Conservation (phyloP, 139 green algal genomes). For the Ulvella scutata region DNA sequence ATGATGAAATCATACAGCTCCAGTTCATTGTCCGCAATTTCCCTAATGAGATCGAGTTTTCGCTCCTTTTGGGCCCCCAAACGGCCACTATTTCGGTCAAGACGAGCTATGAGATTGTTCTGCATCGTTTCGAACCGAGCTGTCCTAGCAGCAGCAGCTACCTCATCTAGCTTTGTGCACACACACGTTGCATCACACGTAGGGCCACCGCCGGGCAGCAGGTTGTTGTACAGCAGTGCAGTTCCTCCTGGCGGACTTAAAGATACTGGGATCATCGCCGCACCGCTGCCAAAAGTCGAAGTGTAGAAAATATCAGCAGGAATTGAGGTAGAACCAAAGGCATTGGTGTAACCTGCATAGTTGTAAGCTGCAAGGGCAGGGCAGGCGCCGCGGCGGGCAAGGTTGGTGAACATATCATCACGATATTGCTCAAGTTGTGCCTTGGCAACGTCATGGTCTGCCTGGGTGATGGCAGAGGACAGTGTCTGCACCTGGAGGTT, state of each 20-base stretch:
- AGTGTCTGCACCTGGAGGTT: not conserved
- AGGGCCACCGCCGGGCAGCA: not conserved
- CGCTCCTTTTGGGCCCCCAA: not conserved
- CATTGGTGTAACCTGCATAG: not conserved
- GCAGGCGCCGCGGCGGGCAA: not conserved
- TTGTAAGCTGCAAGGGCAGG: not conserved
- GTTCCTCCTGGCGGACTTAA: not conserved
- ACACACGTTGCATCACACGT: not conserved
- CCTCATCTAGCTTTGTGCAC: not conserved
- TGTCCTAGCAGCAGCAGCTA: constrained; percentile 3
- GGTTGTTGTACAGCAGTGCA: not conserved
- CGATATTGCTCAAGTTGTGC: not conserved
- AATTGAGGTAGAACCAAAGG: not conserved
- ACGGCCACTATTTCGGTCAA: not conserved
- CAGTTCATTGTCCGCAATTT: constrained; percentile 42
- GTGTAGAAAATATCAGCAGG: not conserved
- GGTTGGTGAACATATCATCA: not conserved
- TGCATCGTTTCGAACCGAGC: constrained; percentile 4
- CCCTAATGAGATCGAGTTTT: constrained; percentile 7
- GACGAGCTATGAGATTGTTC: not conserved
- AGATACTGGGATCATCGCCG: not conserved
- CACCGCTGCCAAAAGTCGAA: not conserved
- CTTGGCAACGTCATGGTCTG: not conserved
- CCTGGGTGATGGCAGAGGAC: not conserved
- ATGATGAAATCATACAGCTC: constrained; percentile 54